These are phyloP conservation scores for Pythium grandisporangium DNA, from an alignment of 352 stramenopile genomes.

Conservation along the genomic window DNA sequence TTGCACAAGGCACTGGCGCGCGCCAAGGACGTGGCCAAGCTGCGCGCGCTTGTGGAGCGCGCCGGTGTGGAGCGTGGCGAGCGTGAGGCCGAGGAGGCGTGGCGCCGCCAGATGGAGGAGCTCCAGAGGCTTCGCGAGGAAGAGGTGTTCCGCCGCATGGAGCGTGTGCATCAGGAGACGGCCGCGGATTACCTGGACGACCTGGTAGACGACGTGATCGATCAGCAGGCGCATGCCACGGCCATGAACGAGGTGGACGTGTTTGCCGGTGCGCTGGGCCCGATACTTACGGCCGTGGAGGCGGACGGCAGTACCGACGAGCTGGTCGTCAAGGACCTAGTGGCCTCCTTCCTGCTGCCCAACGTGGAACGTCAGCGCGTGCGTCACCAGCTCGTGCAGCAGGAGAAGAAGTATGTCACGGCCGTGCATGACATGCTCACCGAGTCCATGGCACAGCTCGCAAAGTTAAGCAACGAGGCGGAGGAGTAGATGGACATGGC, in stretches of 20 bases:
- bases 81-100: constrained; percentile 82
- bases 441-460: constrained; percentile 23
- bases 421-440: constrained; percentile 50
- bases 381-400: constrained; percentile 35
- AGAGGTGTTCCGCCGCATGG: constrained; percentile 68
- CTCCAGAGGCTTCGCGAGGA: constrained; percentile 73
- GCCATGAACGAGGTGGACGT: constrained; percentile 51
- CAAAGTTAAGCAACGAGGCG: too few relatives aligned
- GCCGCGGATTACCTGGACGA: constrained; percentile 61
- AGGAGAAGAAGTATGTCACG: constrained; percentile 61
- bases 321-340: constrained; percentile 63
- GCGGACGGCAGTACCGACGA: constrained; percentile 32
- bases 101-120: constrained; percentile 81
- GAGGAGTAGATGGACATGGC: too few relatives aligned
- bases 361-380: constrained; percentile 64
- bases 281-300: constrained; percentile 49
- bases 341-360: constrained; percentile 74
- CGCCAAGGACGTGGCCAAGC: constrained; percentile 62
- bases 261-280: constrained; percentile 22
- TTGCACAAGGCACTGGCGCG: constrained; percentile 85
- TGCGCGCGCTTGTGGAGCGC: constrained; percentile 61
- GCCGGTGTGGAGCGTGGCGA: constrained; percentile 57
- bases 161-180: constrained; percentile 75
- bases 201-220: constrained; percentile 44
- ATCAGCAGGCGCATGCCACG: constrained; percentile 30